These are phyloP conservation scores for Fusarium paranaense DNA, from an alignment of 2,329 filamentous ascomycete species.

Conservation along the genomic window DNA sequence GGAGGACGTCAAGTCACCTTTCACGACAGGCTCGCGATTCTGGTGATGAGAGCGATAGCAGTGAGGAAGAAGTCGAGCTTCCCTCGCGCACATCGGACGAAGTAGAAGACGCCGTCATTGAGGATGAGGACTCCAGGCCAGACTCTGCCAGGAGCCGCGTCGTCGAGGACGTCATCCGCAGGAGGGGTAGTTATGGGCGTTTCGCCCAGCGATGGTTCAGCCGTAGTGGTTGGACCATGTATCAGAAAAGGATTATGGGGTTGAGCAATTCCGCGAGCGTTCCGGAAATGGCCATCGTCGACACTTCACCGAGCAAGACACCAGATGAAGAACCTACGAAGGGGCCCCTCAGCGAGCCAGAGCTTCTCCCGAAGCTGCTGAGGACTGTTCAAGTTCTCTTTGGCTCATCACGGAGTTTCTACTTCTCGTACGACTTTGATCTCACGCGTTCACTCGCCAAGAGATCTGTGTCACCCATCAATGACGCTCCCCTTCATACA, in stretches of 20 bases:
- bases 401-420: conserved; percentile 85
- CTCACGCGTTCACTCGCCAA: conserved; percentile 76
- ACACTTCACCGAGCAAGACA: conserved; percentile 39
- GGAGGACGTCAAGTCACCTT: conserved; percentile 64
- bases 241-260: conserved; percentile 76
- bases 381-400: conserved; percentile 88
- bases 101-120: conserved; percentile 55
- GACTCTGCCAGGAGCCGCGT: conserved; percentile 69
- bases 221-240: conserved; percentile 81
- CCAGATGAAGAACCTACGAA: conserved; percentile 54
- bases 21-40: conserved; percentile 53
- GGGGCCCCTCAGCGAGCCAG: conserved; percentile 44
- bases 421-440: conserved; percentile 95
- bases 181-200: conserved; percentile 84
- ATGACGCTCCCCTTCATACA: conserved; percentile 70
- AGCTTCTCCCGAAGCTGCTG: conserved; percentile 84
- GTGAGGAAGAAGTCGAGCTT: conserved; percentile 58
- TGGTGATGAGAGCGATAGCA: conserved; percentile 58
- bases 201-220: conserved; percentile 96
- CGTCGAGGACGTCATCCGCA: conserved; percentile 88
- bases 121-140: conserved; percentile 49
- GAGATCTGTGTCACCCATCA: conserved; percentile 30
- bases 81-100: conserved; percentile 54
- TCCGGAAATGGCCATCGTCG: conserved; percentile 27
- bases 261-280: conserved; percentile 61